Conservation (phyloP, 2,329 filamentous ascomycete species). For the Torrubiellomyces zombiae region DNA sequence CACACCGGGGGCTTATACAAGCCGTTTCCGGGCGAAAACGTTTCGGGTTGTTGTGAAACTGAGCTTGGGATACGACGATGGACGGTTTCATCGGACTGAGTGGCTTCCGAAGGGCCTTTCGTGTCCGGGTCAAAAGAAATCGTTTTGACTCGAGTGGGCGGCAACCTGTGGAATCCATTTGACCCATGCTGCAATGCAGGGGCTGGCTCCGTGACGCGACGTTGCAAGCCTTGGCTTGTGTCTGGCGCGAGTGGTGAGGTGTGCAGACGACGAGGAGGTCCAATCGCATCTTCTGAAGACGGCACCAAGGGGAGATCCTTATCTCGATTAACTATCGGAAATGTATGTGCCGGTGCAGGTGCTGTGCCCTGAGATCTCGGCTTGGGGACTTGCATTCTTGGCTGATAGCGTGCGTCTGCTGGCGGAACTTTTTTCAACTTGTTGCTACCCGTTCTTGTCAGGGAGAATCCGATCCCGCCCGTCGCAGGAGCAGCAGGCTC, state of each 20-base stretch:
- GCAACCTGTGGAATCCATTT: slow-evolving; percentile 12
- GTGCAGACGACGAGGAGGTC: not conserved
- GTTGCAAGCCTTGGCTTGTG: slow-evolving; percentile 8
- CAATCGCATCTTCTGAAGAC: not conserved
- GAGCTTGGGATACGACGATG: slow-evolving; percentile 22
- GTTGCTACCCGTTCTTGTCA: slow-evolving; percentile 35
- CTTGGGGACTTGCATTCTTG: slow-evolving; percentile 7
- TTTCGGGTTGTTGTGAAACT: slow-evolving; percentile 23
- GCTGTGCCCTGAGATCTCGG: slow-evolving; percentile 1
- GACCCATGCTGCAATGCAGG: slow-evolving; percentile 11
- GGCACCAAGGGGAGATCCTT: slow-evolving; percentile 18
- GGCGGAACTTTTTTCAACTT: slow-evolving; percentile 42
- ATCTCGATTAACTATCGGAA: slow-evolving; percentile 10
- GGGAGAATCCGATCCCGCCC: slow-evolving; percentile 18
- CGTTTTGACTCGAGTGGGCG: slow-evolving; percentile 8
- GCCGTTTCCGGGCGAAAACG: slow-evolving; percentile 30
- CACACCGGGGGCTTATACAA: slow-evolving; percentile 42
- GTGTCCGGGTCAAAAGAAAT: not conserved
- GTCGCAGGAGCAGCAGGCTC: too few species aligned
- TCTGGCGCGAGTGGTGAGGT: too few species aligned
- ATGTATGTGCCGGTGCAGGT: slow-evolving; percentile 3
- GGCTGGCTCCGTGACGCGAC: slow-evolving; percentile 14
- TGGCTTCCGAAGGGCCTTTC: slow-evolving; percentile 1
- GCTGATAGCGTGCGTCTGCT: slow-evolving; percentile 29
- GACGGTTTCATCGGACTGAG: slow-evolving; percentile 4